A percentile compares a stretch with the other conserved stretches of the same genome.
These are phyloP conservation scores for Plasmodium malariae DNA, from an alignment of 169 alveolate genomes.

Conservation along the genomic window DNA sequence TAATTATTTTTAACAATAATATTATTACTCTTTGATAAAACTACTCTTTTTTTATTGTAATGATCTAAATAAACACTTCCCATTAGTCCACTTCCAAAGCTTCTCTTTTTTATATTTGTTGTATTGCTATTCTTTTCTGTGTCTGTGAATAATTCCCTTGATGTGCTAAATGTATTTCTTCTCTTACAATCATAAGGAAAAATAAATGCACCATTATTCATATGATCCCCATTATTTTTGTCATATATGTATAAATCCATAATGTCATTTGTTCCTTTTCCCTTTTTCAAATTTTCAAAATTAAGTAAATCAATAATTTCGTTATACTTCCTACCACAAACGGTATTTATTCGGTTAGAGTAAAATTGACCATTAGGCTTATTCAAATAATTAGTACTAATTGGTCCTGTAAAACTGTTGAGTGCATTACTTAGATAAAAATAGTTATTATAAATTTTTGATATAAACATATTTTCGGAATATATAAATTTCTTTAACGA, in stretches of 20 bases:
- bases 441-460: constrained; percentile 34
- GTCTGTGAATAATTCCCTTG: not conserved
- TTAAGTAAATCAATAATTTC: not conserved
- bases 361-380: not conserved
- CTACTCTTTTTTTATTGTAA: constrained; percentile 30
- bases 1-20: not conserved
- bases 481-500: constrained; percentile 58
- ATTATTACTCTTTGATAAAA: constrained; percentile 16
- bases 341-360: constrained; percentile 20
- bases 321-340: not conserved
- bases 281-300: not conserved
- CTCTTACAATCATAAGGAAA: not conserved
- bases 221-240: not conserved
- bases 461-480: constrained; percentile 62
- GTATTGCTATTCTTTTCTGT: constrained; percentile 5
- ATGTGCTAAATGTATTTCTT: constrained; percentile 28
- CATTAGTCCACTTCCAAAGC: constrained; percentile 35
- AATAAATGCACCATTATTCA: not conserved
- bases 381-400: constrained; percentile 5
- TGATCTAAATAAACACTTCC: constrained; percentile 26
- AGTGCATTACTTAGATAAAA: constrained; percentile 7
- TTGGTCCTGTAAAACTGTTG: not conserved
- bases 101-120: constrained; percentile 56
- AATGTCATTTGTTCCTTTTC: not conserved
- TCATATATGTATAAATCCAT: constrained; percentile 4